Base-by-base conservation (phyloP, 805 yeast genomes). In the Cyberlindnera misumaiensis region DNA sequence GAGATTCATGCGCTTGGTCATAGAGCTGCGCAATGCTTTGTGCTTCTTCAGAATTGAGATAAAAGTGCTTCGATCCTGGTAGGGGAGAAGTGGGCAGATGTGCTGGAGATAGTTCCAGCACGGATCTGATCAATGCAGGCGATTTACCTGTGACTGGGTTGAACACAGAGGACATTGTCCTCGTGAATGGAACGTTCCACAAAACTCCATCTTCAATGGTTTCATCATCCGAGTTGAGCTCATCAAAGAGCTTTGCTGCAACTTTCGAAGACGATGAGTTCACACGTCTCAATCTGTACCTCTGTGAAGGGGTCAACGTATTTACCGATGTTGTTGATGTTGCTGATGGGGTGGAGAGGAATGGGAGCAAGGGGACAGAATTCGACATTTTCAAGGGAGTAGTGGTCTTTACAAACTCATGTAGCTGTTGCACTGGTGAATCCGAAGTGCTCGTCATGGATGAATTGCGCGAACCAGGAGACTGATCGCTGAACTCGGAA, bases 161-260 rank as follows among this genome's bases (percentile, higher is more conserved):
- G 33, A 54, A 50, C 4, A 51, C 30, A 3, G 48, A 38, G 3
- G 52, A 49, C 5, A 51, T n/a, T 4, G 49, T 45, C 16, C 42
- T 45, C 1, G 80, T 72, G 53, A 65, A 64, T 8, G 80, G 80
- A 10, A 75, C 75, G 44, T 74, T 73, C 66, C 72, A 74, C 39
- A 73, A 68, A 12, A 65, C 37, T 0, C 67, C 58, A 40, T 65
- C 68, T 30, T 62, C 68, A 18, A 65, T 55, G 18, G 41, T 34
- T 9, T 39, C 44, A 14, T 67, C 70, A 17, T 45, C 59, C 22
- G 38, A 38, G 20, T 67, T 68, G 53, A 56, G 35, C 18, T 64
- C 64, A 14, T 67, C 71, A 47, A 60, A 67, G 40, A 49, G 60
- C 42, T 61, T 55, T 39, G 67, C 16, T n/a, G 22, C 9, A 17